phyloP scores from a whole-genome alignment of 164 flowering plant genomes.

The Chloranthus sessilifolius region DNA sequence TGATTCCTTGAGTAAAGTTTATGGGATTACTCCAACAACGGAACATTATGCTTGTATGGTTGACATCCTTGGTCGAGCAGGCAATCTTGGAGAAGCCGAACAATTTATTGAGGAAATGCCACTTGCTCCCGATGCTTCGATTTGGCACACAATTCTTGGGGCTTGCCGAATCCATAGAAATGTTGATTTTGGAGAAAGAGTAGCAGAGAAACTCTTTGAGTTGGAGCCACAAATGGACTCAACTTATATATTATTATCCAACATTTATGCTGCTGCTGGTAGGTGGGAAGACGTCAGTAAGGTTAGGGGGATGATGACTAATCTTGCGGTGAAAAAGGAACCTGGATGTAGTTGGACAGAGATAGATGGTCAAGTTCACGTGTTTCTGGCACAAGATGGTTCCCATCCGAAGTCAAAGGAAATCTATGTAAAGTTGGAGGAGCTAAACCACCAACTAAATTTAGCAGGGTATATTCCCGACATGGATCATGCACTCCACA shows the following conservation, averaged over 20 bases:
- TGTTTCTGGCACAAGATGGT: constrained; percentile 42
- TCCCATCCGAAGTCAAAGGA: constrained; percentile 41
- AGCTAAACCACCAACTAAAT: constrained; percentile 23
- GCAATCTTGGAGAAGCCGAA: constrained; percentile 40
- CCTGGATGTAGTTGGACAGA: constrained; percentile 70
- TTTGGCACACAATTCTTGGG: constrained; percentile 58
- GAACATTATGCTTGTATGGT: constrained; percentile 57
- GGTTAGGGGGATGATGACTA: constrained; percentile 37
- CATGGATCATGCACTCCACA: constrained; percentile 36
- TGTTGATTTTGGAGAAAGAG: constrained; percentile 43
- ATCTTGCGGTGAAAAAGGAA: constrained; percentile 46
- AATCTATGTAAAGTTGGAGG: constrained; percentile 41
- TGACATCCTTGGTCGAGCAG: constrained; percentile 54
- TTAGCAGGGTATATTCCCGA: constrained; percentile 40
- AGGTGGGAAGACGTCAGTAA: constrained; percentile 52
- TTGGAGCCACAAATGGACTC: constrained; percentile 38
- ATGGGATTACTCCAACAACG: constrained; percentile 39
- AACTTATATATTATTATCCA: constrained; percentile 44
- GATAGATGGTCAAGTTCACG: constrained; percentile 39
- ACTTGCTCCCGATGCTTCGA: constrained; percentile 25
- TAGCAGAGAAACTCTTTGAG: constrained; percentile 45
- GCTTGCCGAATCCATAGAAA: constrained; percentile 44
- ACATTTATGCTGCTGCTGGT: constrained; percentile 47
- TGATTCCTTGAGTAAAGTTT: constrained; percentile 26
- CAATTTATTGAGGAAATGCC: constrained; percentile 33